Evolutionary conservation across 371 early-diverging fungal genomes (phyloP).

Genomic region (Mortierella sp.): DNA sequence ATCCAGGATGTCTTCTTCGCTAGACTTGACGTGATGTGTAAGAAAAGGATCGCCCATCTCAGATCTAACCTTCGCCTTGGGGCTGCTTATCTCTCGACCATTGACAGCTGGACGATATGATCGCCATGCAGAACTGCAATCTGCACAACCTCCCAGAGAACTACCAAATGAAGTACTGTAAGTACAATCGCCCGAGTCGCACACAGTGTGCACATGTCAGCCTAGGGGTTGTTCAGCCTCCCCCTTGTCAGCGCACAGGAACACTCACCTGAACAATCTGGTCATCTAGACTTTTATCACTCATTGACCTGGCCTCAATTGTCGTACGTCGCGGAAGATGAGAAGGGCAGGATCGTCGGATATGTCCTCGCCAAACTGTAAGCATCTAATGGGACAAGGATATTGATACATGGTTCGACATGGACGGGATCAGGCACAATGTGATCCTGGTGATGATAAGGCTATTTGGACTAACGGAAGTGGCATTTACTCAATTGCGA

Average conservation of each 20-base stretch:
- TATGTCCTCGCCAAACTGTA: conserved; percentile 98
- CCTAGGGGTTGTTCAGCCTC: too few species aligned
- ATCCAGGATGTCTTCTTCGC: background rate
- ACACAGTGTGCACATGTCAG: too few species aligned
- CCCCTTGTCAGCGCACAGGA: too few species aligned
- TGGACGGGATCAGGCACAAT: background rate
- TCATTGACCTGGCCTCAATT: conserved; percentile 96
- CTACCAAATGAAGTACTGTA: conserved; percentile 98
- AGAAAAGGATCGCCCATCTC: too few species aligned
- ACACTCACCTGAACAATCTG: too few species aligned
- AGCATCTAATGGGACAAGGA: conserved; percentile 8
- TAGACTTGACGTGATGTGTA: too few species aligned
- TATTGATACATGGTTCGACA: background rate
- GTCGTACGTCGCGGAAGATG: conserved; percentile 94
- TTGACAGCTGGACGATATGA: conserved; percentile 79
- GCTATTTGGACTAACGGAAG: background rate
- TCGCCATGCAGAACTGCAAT: conserved; percentile 95
- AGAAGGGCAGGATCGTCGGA: conserved; percentile 91
- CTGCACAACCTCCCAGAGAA: conserved; percentile 97
- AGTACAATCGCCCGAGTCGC: too few species aligned
- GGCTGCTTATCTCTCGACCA: too few species aligned
- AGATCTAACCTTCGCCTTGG: too few species aligned
- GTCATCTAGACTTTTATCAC: conserved; percentile 90
- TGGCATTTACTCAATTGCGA: background rate
- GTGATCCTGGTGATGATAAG: background rate